Evolutionary conservation across 2,329 filamentous ascomycete genomes (phyloP), one percentile per base, ranked within the genome.

Genomic region (Tricladium varicosporioides): DNA sequence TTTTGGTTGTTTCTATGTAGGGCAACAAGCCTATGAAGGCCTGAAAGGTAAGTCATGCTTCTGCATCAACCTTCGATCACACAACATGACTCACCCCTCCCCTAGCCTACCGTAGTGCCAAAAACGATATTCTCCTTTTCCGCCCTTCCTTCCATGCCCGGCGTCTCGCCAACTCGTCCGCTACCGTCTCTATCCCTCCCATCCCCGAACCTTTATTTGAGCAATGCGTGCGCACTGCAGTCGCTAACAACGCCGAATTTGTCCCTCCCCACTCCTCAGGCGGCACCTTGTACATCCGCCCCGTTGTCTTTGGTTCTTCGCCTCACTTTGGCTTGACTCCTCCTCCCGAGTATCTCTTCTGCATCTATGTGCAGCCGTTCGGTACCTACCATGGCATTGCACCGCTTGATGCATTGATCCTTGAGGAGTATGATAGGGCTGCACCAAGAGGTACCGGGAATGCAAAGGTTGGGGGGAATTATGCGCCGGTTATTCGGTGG

Each of bases 391-490:
- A 88, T 68, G 86, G 85, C 8, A 77, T 80, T 1, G 77, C 82
- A 59, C 82, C 85, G 0, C 82, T 88, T 8, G 80, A 83, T 58
- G 85, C 82, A 0, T 69, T 89, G 32, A 83, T 89, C 18, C 74
- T 89, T 1, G 86, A 89, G 65, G 79, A 86, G 51, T 89, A 88
- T 67, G 86, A 89, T 65, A 82, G 86, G 22, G 79, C 84, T 0
- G 86, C 86, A 2, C 86, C 86, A 0, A 76, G 83, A 57, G 86
- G 86, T 0, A 87, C 84, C 0, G 86, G 86, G 0, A 78, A 76
- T 10, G 85, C 82, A 5, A 89, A 89, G 70, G 75, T 89, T 1
- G 86, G 86, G 5, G 86, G 86, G 1, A 89, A 89, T 70, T 88
- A 89, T 67, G 85, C 85, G 5, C 85, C 86, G 2, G 85, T 89